A percentile compares a stretch with the other conserved stretches of the same genome.
These are phyloP conservation scores for Falciphora oryzae DNA, from an alignment of 2,329 filamentous ascomycete genomes.

Conservation along the genomic window DNA sequence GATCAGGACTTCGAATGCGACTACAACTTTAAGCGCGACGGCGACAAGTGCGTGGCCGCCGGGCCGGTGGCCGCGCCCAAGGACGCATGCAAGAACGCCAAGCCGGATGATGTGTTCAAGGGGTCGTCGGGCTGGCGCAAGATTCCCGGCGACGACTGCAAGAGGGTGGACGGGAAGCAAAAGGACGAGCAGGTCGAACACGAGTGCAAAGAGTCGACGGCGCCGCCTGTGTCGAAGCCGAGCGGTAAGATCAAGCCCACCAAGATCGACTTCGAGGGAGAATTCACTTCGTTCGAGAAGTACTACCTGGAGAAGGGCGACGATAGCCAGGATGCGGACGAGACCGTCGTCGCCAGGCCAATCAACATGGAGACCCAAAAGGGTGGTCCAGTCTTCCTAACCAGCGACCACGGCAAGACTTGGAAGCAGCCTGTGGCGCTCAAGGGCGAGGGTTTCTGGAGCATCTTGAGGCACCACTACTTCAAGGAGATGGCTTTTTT, in stretches of 20 bases:
- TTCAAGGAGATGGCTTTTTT: slow-evolving; percentile 86
- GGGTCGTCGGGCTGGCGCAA: slow-evolving; percentile 87
- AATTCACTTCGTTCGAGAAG: slow-evolving; percentile 46
- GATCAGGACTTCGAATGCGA: slow-evolving; percentile 92
- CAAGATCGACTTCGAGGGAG: slow-evolving; percentile 55
- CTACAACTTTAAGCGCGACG: slow-evolving; percentile 76
- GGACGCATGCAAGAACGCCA: slow-evolving; percentile 61
- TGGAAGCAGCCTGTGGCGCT: slow-evolving; percentile 64
- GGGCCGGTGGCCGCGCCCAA: slow-evolving; percentile 61
- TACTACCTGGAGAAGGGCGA: slow-evolving; percentile 76
- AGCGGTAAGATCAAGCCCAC: slow-evolving; percentile 61
- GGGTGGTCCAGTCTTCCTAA: slow-evolving; percentile 61
- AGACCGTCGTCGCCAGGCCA: slow-evolving; percentile 59
- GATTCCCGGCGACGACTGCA: slow-evolving; percentile 78
- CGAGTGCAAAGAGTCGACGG: slow-evolving; percentile 62
- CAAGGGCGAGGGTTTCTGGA: slow-evolving; percentile 60
- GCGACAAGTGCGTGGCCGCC: slow-evolving; percentile 61
- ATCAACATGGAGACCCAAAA: slow-evolving; percentile 41
- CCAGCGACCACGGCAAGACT: slow-evolving; percentile 79
- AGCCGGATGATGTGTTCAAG: slow-evolving; percentile 66
- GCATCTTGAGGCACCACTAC: slow-evolving; percentile 71
- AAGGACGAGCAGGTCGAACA: slow-evolving; percentile 70
- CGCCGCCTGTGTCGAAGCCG: slow-evolving; percentile 44
- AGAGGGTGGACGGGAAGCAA: slow-evolving; percentile 51
- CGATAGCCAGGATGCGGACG: slow-evolving; percentile 49